phyloP scores from a whole-genome alignment of 2,329 filamentous ascomycete genomes.

The Ophiostoma sp. region DNA sequence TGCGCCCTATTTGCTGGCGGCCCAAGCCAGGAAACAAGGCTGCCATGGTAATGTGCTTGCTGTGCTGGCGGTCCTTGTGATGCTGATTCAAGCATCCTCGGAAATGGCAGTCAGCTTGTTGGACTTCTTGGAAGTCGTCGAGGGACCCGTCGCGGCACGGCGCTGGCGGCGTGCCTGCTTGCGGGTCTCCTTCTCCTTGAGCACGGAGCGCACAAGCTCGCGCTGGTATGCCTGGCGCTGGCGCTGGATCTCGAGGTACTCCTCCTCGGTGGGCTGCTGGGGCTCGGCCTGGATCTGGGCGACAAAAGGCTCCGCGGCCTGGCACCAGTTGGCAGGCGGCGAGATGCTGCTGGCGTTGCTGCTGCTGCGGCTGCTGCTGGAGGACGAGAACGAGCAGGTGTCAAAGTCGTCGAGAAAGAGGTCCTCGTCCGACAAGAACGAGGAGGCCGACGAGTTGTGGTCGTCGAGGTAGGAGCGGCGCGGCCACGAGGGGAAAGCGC shows the following conservation, averaged over 20 bases:
- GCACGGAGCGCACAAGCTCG: constrained; percentile 47
- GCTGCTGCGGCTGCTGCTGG: constrained; percentile 37
- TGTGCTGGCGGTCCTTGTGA: too few relatives aligned
- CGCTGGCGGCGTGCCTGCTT: constrained; percentile 38
- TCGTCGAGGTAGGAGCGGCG: constrained; percentile 46
- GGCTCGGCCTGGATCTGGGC: constrained; percentile 26
- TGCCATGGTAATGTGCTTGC: too few relatives aligned
- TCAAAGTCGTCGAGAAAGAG: constrained; percentile 48
- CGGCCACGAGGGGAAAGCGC: constrained; percentile 57
- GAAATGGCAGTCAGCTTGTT: constrained; percentile 51
- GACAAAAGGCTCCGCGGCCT: constrained; percentile 24
- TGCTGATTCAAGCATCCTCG: constrained; percentile 34
- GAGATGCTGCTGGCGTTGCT: constrained; percentile 43
- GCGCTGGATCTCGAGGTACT: constrained; percentile 45
- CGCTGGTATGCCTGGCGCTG: constrained; percentile 48
- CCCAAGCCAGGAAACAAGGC: too few relatives aligned
- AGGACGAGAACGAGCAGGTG: constrained; percentile 36
- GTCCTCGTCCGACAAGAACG: constrained; percentile 59
- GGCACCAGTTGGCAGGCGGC: constrained; percentile 29
- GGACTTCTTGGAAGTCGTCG: constrained; percentile 40
- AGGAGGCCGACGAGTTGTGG: constrained; percentile 35
- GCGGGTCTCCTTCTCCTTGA: constrained; percentile 52
- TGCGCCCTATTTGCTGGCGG: too few relatives aligned
- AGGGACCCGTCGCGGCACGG: constrained; percentile 14
- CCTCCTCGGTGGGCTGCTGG: constrained; percentile 39